A percentile compares a stretch with the other conserved stretches of the same genome.
These are phyloP conservation scores for Leptographium radiaticola DNA, from an alignment of 2,329 filamentous ascomycete genomes.

Conservation along the genomic window DNA sequence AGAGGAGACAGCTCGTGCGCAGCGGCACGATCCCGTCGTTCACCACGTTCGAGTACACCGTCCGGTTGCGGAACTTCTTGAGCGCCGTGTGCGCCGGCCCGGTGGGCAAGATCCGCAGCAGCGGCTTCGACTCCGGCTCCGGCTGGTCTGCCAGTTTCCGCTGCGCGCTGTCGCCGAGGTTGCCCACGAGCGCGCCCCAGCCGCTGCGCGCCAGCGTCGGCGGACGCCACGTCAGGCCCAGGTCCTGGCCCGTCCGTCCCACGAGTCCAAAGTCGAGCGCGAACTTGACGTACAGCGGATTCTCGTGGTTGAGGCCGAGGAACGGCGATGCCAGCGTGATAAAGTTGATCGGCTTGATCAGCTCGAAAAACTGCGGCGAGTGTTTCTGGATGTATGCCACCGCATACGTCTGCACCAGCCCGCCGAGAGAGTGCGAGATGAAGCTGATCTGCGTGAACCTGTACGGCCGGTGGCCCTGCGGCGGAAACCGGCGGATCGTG, in stretches of 20 bases:
- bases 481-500: conserved; percentile 29
- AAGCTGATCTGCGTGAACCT: conserved; percentile 92
- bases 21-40: conserved; percentile 95
- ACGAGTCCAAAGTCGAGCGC: conserved; percentile 92
- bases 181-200: conserved; percentile 78
- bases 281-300: conserved; percentile 93
- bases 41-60: conserved; percentile 91
- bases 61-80: conserved; percentile 78
- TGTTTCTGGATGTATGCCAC: conserved; percentile 96
- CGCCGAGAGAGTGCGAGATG: conserved; percentile 81
- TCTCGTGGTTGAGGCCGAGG: conserved; percentile 88
- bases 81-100: conserved; percentile 81
- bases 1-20: conserved; percentile 88
- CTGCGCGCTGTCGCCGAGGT: conserved; percentile 57
- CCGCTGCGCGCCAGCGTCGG: conserved; percentile 75
- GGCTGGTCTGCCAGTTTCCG: conserved; percentile 40
- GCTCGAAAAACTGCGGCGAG: conserved; percentile 77
- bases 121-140: conserved; percentile 74
- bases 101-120: conserved; percentile 78
- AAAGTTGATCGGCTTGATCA: conserved; percentile 82
- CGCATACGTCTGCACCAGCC: conserved; percentile 83
- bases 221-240: conserved; percentile 87
- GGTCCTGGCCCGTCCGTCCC: conserved; percentile 87
- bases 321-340: conserved; percentile 79
- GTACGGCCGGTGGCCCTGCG: conserved; percentile 43